Evolutionary conservation across 2,329 filamentous ascomycete species (phyloP).

Genomic region (Aspergillus bombycis): DNA sequence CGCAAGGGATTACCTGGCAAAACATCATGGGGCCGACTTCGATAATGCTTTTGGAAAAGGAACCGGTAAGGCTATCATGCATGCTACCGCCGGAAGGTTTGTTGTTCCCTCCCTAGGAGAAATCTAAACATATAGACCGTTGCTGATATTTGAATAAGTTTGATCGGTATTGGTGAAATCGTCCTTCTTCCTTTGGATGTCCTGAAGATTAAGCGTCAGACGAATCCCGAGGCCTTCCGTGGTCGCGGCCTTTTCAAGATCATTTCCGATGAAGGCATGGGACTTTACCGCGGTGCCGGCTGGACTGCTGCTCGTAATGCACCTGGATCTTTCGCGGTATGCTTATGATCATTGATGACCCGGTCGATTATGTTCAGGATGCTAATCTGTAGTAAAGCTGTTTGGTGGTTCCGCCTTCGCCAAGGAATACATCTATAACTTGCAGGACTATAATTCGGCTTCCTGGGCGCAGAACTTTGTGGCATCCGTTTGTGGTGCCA

Average conservation of each 20-base stretch:
- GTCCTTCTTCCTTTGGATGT: slow-evolving; percentile 93
- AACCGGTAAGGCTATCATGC: slow-evolving; percentile 97
- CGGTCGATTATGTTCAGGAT: neutral
- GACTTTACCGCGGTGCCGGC: slow-evolving; percentile 91
- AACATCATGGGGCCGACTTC: slow-evolving; percentile 80
- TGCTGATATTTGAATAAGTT: slow-evolving; percentile 49
- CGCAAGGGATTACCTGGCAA: slow-evolving; percentile 82
- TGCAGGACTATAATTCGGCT: slow-evolving; percentile 94
- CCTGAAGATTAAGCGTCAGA: slow-evolving; percentile 99
- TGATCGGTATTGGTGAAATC: slow-evolving; percentile 98
- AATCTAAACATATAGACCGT: neutral
- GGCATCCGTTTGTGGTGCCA: slow-evolving; percentile 92
- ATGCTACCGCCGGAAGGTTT: slow-evolving; percentile 90
- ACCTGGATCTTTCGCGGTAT: slow-evolving; percentile 91
- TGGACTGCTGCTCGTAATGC: slow-evolving; percentile 98
- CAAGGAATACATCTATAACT: slow-evolving; percentile 91
- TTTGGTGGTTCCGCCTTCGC: slow-evolving; percentile 97
- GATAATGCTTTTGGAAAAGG: slow-evolving; percentile 92
- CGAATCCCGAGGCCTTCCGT: slow-evolving; percentile 96
- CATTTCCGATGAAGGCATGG: slow-evolving; percentile 90
- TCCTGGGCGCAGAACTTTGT: slow-evolving; percentile 96
- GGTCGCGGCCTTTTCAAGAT: slow-evolving; percentile 90
- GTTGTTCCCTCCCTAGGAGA: slow-evolving; percentile 19
- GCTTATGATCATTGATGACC: slow-evolving; percentile 38
- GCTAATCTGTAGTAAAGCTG: slow-evolving; percentile 59